Evolutionary conservation across 75 land plant species (phyloP), one percentile per base, ranked within the genome.

Genomic region (Cunninghamia lanceolata): DNA sequence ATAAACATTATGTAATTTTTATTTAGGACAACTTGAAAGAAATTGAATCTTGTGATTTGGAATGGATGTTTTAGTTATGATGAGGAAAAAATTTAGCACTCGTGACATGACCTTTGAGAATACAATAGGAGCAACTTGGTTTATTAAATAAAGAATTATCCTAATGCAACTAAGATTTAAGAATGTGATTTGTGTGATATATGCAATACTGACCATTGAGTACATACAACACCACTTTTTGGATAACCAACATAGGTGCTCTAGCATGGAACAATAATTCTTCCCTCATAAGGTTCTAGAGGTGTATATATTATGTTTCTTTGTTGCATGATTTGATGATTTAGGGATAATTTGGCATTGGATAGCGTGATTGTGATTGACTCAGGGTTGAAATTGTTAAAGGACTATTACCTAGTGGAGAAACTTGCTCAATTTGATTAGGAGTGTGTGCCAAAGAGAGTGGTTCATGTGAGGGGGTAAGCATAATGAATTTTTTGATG

Each of bases 391-490:
- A 91, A 94, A 21, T 92, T 94, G 15, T 89, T 94, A 15, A 96
- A 95, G 89, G 96, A 94, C 79, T 95, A 95, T 56, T 94, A 95
- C 86, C 84, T 95, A 52, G 87, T 95, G 54, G 97, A 95, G 89
- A 95, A 95, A 88, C 68, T 95, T 45, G 96, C 97, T 25, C 90
- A 95, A 66, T 95, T 95, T 86, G 94, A 93, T 25, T 84, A 96
- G 54, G 97, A 95, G 83, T 30, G 99, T 15, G 90, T 96, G 40
- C 99, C 97, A 15, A 98, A 97, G 85, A 97, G 99, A 85, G 98
- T 96, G 66, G 99, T 96, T 34, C 99, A 96, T 91, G 96, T 95
- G 50, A 87, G 95, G 96, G 96, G 84, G 96, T 95, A 15, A 93
- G 95, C 82, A 95, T 94, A 94, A 95, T 85, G 96, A 95, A 13